Base-by-base conservation (phyloP, 768 basidiomycete genomes). In the Lentinula detonsa region DNA sequence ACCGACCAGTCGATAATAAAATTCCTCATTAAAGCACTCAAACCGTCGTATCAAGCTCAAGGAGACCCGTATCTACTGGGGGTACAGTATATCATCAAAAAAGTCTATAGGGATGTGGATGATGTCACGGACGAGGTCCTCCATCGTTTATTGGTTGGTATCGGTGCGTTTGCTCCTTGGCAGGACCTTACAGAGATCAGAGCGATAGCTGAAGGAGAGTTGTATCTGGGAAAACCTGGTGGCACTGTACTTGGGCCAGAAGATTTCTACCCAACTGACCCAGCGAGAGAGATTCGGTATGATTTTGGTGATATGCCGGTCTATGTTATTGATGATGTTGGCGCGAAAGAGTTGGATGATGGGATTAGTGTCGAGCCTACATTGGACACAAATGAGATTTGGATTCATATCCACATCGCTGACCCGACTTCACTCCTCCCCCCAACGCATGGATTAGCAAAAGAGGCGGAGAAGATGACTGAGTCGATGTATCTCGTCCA, bases 321-420 rank as follows among this genome's bases (percentile, higher is more conserved):
- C 4, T 98, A 88, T 70, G 88, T 95, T 18, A 86, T 99, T 59
- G 97, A 99, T 68, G 91, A 93, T 62, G 64, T 77, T 0, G 69
- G 67, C 6, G 95, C 97, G 0, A 74, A 88, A 66, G 97, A 99
- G 68, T 80, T 98, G 21, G 97, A 99, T 69, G 97, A 99, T 70
- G 97, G 94, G 2, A 67, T 99, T 35, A 95, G 50, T 8, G 16
- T 35, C n/a, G 50, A 51, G 13, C 3, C n/a, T 49, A n/a, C 21
- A n/a, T 15, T 16, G 45, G 7, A 16, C 21, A 13, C 9, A 18
- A 15, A 16, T 8, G 1, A 51, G 18, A 69, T 74, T 49, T 98
- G 97, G 96, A 69, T 96, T 10, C 95, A 98, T 66, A 79, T 89
- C 28, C 97, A 98, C 69, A 81, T 99, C 60, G 95, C 97, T 9